A percentile compares a stretch with the other conserved stretches of the same genome.
Evolutionary conservation across 2,329 filamentous ascomycete genomes (phyloP).

Genomic region (Colletotrichum liaoningense): DNA sequence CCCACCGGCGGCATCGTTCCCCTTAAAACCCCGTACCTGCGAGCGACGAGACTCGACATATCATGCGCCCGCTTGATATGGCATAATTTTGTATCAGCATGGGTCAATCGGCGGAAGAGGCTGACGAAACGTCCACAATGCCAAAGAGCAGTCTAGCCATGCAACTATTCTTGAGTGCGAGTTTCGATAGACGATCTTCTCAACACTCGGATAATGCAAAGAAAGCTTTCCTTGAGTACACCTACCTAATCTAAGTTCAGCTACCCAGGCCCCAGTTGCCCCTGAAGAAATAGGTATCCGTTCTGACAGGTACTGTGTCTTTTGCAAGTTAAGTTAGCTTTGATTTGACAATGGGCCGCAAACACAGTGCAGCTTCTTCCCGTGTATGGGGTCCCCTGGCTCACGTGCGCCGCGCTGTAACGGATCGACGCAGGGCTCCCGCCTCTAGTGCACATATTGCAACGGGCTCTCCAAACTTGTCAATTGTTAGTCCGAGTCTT

Average conservation of each 20-base stretch:
- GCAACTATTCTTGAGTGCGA: too few relatives aligned
- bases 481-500: background rate
- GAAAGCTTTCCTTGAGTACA: too few relatives aligned
- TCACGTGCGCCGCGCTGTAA: conserved; percentile 27
- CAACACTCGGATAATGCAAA: too few relatives aligned
- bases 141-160: too few relatives aligned
- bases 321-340: background rate
- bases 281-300: too few relatives aligned
- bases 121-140: too few relatives aligned
- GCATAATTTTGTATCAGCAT: background rate
- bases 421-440: conserved; percentile 33
- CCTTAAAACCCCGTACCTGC: background rate
- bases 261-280: too few relatives aligned
- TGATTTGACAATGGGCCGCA: conserved; percentile 12
- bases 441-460: background rate
- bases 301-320: too few relatives aligned
- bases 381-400: conserved; percentile 10
- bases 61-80: background rate
- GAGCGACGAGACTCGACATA: background rate
- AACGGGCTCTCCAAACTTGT: background rate
- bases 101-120: too few relatives aligned
- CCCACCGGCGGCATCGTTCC: background rate
- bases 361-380: conserved; percentile 17
- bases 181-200: too few relatives aligned
- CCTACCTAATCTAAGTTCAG: too few relatives aligned